These are phyloP conservation scores for Huntiella moniliformis DNA, from an alignment of 2,329 filamentous ascomycete genomes.

Conservation along the genomic window DNA sequence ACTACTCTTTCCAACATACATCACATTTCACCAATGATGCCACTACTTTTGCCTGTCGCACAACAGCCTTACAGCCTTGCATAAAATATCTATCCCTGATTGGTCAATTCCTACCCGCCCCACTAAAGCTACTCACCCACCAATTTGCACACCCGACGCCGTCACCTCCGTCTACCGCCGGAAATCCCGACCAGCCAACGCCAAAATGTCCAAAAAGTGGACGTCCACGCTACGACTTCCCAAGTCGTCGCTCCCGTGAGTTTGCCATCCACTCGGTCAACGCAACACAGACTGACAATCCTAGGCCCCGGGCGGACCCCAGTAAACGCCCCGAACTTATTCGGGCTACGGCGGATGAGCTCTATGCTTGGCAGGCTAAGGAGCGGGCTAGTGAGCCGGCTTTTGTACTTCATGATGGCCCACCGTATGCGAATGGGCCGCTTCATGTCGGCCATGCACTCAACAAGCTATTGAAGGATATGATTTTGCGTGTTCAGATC, in stretches of 20 bases:
- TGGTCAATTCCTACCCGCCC: constrained; percentile 1
- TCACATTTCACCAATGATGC: background rate
- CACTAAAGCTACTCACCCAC: constrained; percentile 4
- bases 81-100: constrained; percentile 1
- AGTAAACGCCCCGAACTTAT: constrained; percentile 41
- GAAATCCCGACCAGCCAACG: background rate
- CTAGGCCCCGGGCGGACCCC: constrained; percentile 32
- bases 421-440: constrained; percentile 85
- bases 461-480: constrained; percentile 94
- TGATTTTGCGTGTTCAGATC: constrained; percentile 67
- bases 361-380: constrained; percentile 71
- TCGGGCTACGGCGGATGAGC: constrained; percentile 61
- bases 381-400: constrained; percentile 34
- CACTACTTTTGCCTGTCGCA: background rate
- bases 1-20: background rate
- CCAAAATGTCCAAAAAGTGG: constrained; percentile 40
- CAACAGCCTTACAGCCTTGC: constrained; percentile 10
- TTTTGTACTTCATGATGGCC: constrained; percentile 85
- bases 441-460: constrained; percentile 87
- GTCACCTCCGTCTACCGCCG: background rate
- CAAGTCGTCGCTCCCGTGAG: constrained; percentile 53
- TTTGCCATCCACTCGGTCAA: background rate
- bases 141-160: background rate
- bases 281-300: background rate
- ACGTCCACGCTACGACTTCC: constrained; percentile 58